Base-by-base conservation (phyloP, 305 asterid genomes). In the Striga hermonthica region DNA sequence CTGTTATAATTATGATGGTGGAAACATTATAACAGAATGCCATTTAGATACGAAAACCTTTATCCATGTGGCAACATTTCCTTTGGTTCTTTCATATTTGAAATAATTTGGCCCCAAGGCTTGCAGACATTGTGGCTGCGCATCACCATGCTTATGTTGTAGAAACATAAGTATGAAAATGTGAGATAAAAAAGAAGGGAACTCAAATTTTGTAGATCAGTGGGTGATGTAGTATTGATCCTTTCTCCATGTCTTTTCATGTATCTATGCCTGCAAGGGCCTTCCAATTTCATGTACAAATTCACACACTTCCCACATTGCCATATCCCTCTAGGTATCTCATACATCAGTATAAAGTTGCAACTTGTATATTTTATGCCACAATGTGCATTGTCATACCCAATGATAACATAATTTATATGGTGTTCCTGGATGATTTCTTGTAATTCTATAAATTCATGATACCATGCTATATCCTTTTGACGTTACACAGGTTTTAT, bases 401-500 rank as follows among this genome's bases (percentile, higher is more conserved):
- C 74, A 52, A 47, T n/a, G 14, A 60, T 55, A 60, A 63, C 62
- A 22, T 49, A 58, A 12, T 22, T 71, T 34, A 39, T 44, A 35
- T 49, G 35, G 38, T 31, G 57, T 12, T 66, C 49, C 43, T 36
- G 59, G 55, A 48, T 50, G 44, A 53, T 62, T 69, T 61, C 53
- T 40, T 3, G 64, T 57, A 57, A 40, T 41, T 45, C 61, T 57
- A 45, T 57, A 69, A 22, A 47, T 53, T 65, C 63, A 53, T 66
- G 66, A 35, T 62, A 66, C 44, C 62, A 15, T 64, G 12, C 12
- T 63, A 9, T 37, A 16, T 65, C 58, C 60, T 43, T 61, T 50
- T 60, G 65, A 37, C 61, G 48, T 63, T 60, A 5, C 22, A 53
- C 84, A 91, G 98, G 82, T 91, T 82, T 73, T 91, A 91, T 52